A percentile compares a stretch with the other conserved stretches of the same genome.
Conservation (phyloP, 2,329 filamentous ascomycete species). For the Teratosphaeria nubilosa region DNA sequence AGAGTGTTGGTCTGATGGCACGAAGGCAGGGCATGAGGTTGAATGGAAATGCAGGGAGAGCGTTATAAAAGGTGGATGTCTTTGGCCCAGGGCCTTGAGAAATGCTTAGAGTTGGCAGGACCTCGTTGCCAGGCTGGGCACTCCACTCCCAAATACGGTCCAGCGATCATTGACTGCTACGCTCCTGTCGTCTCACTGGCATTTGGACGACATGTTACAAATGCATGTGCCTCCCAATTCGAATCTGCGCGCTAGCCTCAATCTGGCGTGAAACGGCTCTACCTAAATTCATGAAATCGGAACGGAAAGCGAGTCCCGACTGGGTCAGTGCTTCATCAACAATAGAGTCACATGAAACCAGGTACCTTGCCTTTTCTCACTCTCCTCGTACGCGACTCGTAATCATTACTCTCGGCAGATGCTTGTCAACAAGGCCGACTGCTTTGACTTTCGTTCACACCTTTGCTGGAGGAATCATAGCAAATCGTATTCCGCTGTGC, state of each 20-base stretch:
- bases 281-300: background rate
- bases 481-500: too few relatives aligned
- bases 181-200: background rate
- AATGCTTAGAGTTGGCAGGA: too few relatives aligned
- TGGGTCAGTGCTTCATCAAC: background rate
- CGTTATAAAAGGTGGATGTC: too few relatives aligned
- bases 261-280: background rate
- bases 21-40: background rate
- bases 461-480: too few relatives aligned
- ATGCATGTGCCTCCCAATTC: background rate
- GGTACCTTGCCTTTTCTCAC: background rate
- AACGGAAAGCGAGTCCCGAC: background rate
- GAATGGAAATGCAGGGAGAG: too few relatives aligned
- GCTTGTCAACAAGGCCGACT: background rate
- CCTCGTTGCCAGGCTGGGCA: too few relatives aligned
- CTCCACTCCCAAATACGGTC: too few relatives aligned
- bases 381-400: background rate
- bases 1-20: slow-evolving; percentile 11
- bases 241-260: background rate
- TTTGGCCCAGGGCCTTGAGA: too few relatives aligned
- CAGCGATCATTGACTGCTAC: too few relatives aligned
- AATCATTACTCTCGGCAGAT: background rate
- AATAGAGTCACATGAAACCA: background rate
- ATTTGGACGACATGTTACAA: background rate
- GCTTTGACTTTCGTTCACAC: background rate